phyloP scores from a whole-genome alignment of 2,329 filamentous ascomycete species.

The Cercospora sp. region DNA sequence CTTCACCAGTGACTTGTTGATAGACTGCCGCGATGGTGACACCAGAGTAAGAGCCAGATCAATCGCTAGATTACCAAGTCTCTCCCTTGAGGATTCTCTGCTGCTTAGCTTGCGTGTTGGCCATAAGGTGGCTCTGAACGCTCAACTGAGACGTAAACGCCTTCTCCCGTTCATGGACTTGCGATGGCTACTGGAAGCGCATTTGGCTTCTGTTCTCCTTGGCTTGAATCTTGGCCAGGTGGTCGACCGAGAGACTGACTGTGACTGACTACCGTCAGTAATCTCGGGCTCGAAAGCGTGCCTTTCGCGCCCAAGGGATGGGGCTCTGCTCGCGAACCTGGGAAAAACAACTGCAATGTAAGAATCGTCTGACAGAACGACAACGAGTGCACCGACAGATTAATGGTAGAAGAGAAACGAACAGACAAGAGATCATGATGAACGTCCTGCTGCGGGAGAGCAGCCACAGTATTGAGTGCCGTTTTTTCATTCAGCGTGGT shows the following conservation, averaged over 20 bases:
- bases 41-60: neutral
- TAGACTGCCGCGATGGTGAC: neutral
- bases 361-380: neutral
- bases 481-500: conserved; percentile 27
- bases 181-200: too few relatives aligned
- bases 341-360: neutral
- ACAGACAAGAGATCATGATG: conserved; percentile 13
- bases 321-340: neutral
- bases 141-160: too few relatives aligned
- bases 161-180: too few relatives aligned
- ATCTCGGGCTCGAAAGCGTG: neutral
- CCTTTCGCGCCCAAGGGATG: neutral
- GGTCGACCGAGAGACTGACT: too few relatives aligned
- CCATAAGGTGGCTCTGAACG: too few relatives aligned
- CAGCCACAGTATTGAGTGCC: conserved; percentile 26
- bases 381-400: neutral
- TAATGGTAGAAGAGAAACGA: conserved; percentile 1
- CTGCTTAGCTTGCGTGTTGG: too few relatives aligned
- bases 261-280: too few relatives aligned
- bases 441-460: conserved; percentile 28
- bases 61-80: neutral
- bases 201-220: neutral
- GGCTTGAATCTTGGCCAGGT: too few relatives aligned
- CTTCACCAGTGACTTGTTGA: neutral
- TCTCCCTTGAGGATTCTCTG: too few relatives aligned